phyloP scores from a whole-genome alignment of 2,329 filamentous ascomycete genomes.

The Myotisia sp. region DNA sequence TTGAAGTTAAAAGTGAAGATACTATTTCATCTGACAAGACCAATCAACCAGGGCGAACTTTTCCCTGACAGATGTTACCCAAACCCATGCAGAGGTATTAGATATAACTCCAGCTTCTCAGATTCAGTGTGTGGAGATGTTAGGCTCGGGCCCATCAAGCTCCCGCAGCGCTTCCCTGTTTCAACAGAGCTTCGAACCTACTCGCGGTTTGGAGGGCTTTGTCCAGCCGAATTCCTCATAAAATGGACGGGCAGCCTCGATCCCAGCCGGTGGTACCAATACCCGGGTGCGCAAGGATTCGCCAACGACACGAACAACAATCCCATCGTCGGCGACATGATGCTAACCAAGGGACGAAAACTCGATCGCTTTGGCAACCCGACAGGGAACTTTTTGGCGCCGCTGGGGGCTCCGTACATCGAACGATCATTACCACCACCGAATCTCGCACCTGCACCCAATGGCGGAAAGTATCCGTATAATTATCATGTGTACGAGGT shows the following conservation, averaged over 20 bases:
- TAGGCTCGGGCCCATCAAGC: background rate
- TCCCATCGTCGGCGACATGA: background rate
- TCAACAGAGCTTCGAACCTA: background rate
- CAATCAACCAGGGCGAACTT: background rate
- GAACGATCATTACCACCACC: background rate
- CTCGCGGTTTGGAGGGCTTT: background rate
- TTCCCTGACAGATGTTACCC: slow-evolving; percentile 1
- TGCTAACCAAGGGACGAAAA: background rate
- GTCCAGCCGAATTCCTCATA: slow-evolving; percentile 2
- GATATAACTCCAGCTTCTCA: background rate
- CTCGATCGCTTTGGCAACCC: slow-evolving; percentile 2
- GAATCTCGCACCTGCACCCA: background rate
- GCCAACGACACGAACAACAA: background rate
- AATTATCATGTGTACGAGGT: slow-evolving; percentile 5
- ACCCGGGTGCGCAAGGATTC: background rate
- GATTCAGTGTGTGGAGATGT: slow-evolving; percentile 2
- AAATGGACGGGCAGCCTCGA: slow-evolving; percentile 1
- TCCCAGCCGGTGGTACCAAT: slow-evolving; percentile 1
- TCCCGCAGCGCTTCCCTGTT: slow-evolving; percentile 1
- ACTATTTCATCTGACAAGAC: no score
- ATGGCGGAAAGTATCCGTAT: slow-evolving; percentile 2
- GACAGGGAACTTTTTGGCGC: slow-evolving; percentile 2
- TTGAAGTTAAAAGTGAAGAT: no score
- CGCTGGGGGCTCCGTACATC: slow-evolving; percentile 2
- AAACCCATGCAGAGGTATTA: slow-evolving; percentile 1